Base-by-base conservation (phyloP, 805 yeast species). In the Hanseniaspora meyeri region DNA sequence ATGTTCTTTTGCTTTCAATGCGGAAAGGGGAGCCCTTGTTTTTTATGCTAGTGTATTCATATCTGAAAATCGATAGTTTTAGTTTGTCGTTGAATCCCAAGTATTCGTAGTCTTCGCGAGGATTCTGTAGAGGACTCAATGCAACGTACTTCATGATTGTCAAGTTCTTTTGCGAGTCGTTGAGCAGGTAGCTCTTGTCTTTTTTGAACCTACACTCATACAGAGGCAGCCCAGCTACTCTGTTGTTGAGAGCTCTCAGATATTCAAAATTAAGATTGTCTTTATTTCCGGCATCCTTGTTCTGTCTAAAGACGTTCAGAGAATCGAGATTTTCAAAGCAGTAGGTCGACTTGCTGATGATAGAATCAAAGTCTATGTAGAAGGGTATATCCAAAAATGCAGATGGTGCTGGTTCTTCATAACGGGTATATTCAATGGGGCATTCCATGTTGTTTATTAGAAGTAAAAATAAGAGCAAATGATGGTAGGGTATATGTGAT, bases 131-230 rank as follows among this genome's bases (percentile, higher is more conserved):
- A n/a, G 17, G 12, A 3, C n/a, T 17, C 39, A 46, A 14, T 14
- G 49, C 55, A 51, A 51, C 32, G 17, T 43, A 51, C n/a, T 51
- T 51, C 29, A 43, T 16, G 12, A 51, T 27, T 2, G 16, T 19
- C 12, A 51, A 29, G 19, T 51, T 51, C 36, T 51, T 51, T 43
- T 51, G 55, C 14, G 43, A 43, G 14, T 51, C 49, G 17, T 51
- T 51, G 8, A 51, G 20, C 14, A 51, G 14, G 6, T 29, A 43
- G 16, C 55, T 51, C 42, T 51, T 51, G 27, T 51, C 55, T 36
- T 32, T 51, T 24, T 51, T 51, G 32, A 51, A 42, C 27, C 20
- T 51, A 27, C 55, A 51, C 17, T 51, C 42, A 36, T 43, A 51
- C 17, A 51, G 27, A n/a, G 55, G 55, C 14, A 51, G 11, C 10